Conservation (phyloP, 208 protist genomes). For the Acanthamoeba royreba region DNA sequence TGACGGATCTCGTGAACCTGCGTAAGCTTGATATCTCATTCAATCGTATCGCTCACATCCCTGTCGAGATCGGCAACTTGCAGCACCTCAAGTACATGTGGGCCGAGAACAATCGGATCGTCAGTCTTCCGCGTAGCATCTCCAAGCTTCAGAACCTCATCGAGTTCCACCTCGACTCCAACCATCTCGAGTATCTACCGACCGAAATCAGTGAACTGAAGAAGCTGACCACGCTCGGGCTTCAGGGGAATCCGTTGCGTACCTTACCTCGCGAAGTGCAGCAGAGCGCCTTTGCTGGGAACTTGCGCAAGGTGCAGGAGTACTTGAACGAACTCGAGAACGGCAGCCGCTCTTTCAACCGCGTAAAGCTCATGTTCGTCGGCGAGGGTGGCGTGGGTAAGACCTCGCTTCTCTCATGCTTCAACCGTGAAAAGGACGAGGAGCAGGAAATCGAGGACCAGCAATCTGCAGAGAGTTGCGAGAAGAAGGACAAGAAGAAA, state of each 20-base stretch:
- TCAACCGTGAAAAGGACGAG: background rate
- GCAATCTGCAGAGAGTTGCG: background rate
- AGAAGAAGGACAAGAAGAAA: constrained; percentile 12
- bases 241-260: constrained; percentile 8
- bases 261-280: constrained; percentile 8
- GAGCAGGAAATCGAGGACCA: background rate
- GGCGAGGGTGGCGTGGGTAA: constrained; percentile 45
- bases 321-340: constrained; percentile 6
- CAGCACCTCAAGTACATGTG: constrained; percentile 44
- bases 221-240: background rate
- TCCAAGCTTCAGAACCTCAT: background rate
- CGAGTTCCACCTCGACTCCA: background rate
- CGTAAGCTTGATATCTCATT: constrained; percentile 36
- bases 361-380: constrained; percentile 51
- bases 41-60: background rate
- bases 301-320: background rate
- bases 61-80: constrained; percentile 1
- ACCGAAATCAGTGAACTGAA: background rate
- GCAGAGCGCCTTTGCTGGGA: background rate
- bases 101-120: constrained; percentile 28
- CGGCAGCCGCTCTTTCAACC: constrained; percentile 33
- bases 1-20: constrained; percentile 9
- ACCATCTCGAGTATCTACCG: constrained; percentile 18
- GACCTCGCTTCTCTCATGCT: constrained; percentile 16
- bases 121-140: background rate